Conservation (phyloP, 352 stramenopile species). For the Phytophthora fragariae region DNA sequence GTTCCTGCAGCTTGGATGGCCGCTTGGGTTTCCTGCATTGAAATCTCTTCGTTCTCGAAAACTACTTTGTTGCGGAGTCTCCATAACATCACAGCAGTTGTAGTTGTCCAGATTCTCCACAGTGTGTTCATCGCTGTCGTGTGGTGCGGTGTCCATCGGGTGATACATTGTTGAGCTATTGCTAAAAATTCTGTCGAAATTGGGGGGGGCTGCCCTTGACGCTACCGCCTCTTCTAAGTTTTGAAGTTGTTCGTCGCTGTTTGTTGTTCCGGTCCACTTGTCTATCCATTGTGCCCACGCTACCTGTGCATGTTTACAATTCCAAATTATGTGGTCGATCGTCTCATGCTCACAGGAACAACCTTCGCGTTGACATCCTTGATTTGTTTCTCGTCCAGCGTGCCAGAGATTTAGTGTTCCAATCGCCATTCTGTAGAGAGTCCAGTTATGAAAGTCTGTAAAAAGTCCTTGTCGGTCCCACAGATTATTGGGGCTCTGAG, state of each 20-base stretch:
- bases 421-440: too few relatives aligned
- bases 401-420: too few relatives aligned
- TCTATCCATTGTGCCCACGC: not conserved
- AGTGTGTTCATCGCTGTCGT: not conserved
- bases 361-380: too few relatives aligned
- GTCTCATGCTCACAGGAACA: not conserved
- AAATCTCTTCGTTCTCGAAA: not conserved
- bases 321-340: not conserved
- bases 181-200: not conserved
- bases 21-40: not conserved
- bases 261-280: not conserved
- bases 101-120: not conserved
- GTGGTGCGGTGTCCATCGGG: not conserved
- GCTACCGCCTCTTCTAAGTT: not conserved
- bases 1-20: not conserved
- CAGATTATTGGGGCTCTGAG: too few relatives aligned
- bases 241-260: too few relatives aligned
- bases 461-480: too few relatives aligned
- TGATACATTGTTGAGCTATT: not conserved
- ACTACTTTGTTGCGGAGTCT: not conserved
- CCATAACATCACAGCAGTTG: not conserved
- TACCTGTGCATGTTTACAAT: not conserved
- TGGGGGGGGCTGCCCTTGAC: not conserved
- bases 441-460: too few relatives aligned
- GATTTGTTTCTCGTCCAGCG: too few relatives aligned